A percentile compares a stretch with the other conserved stretches of the same genome.
Conservation (phyloP, 768 basidiomycete species). For the Psilocybe subaeruginosa region DNA sequence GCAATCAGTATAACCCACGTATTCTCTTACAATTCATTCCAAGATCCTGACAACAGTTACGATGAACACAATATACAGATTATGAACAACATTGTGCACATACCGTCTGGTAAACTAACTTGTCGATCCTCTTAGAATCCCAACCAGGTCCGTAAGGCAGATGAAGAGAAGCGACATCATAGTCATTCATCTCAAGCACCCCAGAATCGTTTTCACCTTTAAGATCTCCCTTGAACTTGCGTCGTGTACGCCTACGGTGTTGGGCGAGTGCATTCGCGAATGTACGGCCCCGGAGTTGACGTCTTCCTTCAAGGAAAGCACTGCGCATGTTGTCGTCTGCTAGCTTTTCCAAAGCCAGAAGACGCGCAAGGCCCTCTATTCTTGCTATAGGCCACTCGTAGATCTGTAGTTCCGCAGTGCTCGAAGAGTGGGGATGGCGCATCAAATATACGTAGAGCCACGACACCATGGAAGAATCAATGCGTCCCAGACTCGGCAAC, state of each 20-base stretch:
- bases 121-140: conserved; percentile 59
- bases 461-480: too few species aligned
- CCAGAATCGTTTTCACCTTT: conserved; percentile 44
- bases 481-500: too few species aligned
- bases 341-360: conserved; percentile 66
- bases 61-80: neutral
- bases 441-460: too few species aligned
- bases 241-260: conserved; percentile 35
- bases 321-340: conserved; percentile 44
- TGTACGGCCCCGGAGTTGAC: conserved; percentile 48
- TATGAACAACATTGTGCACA: too few species aligned
- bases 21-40: conserved; percentile 55
- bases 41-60: conserved; percentile 40
- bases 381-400: conserved; percentile 60
- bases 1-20: neutral
- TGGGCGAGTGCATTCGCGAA: conserved; percentile 34
- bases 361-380: conserved; percentile 62
- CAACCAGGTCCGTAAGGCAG: conserved; percentile 68
- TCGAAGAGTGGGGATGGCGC: too few species aligned
- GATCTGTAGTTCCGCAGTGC: conserved; percentile 51
- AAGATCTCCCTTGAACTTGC: conserved; percentile 57
- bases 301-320: conserved; percentile 48
- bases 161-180: conserved; percentile 57
- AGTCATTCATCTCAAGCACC: conserved; percentile 57
- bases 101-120: conserved; percentile 40